Evolutionary conservation across 140 eudicot species (phyloP), one percentile per base, ranked within the genome.

Genomic region (Cichorium intybus): DNA sequence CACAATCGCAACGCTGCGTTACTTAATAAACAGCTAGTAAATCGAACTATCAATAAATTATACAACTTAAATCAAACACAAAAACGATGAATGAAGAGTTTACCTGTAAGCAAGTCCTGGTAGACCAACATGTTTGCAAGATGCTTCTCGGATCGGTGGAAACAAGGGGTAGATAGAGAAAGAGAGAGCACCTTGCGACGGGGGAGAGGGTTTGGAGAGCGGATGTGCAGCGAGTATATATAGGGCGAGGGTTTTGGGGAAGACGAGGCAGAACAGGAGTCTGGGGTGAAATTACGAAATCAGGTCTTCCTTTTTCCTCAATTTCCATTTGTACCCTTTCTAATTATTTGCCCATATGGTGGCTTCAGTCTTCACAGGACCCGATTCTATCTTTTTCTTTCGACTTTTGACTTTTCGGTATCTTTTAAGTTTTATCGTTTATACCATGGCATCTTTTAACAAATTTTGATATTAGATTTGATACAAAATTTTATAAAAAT

Each of bases 41-140:
- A 29, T 46, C 11, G 4, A 26, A 20, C 6, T 51, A 34, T 34
- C 55, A 51, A 64, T 28, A 52, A 52, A 53, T 45, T 22, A 62
- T 4, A 7, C 64, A 53, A 2, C 39, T 27, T 0, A 17, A 73
- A 66, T 31, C 21, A 15, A 52, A 34, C 11, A 60, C n/a, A 62
- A 0, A 27, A 2, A 24, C 1, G 4, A 29, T 3, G 22, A 59
- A 49, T 1, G 7, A 54, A 53, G 14, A 22, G 20, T n/a, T 58
- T 84, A 84, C 90, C 90, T 46, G 80, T 70, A 28, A 80, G 60
- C 53, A 84, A 54, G 64, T 84, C 87, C 48, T 80, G 87, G 31
- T 84, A 84, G 41, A 84, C 84, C 84, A 84, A 75, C 90, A 84
- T 84, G 87, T 1, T 80, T 60, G 78, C 76, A 54, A 68, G 68